These are phyloP conservation scores for Stemphylium lycopersici DNA, from an alignment of 2,329 filamentous ascomycete species.

Conservation along the genomic window DNA sequence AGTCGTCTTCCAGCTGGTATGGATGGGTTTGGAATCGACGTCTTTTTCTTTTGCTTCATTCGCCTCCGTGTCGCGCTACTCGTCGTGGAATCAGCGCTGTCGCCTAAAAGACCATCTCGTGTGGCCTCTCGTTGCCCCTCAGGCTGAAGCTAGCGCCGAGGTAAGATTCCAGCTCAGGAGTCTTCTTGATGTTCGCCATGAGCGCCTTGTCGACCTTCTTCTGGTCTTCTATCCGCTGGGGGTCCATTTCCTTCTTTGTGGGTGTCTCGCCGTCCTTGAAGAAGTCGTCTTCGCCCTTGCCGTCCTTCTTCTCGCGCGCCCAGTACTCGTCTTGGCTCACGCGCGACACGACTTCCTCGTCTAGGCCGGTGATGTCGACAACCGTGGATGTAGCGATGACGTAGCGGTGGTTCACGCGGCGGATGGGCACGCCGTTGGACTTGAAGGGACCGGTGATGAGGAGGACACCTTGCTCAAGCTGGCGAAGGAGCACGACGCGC, in stretches of 20 bases:
- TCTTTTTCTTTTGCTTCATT: background rate
- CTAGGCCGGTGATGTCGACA: conserved; percentile 82
- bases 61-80: too few species aligned
- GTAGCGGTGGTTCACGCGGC: conserved; percentile 89
- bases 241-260: conserved; percentile 90
- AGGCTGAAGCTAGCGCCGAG: conserved; percentile 94
- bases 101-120: conserved; percentile 94
- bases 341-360: conserved; percentile 74
- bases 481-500: conserved; percentile 97
- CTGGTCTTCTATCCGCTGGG: conserved; percentile 92
- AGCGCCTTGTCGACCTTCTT: conserved; percentile 97
- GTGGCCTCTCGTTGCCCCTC: conserved; percentile 97
- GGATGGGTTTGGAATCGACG: background rate
- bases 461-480: conserved; percentile 93
- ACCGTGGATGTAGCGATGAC: conserved; percentile 88
- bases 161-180: conserved; percentile 88
- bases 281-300: conserved; percentile 96
- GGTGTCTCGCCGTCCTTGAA: conserved; percentile 96
- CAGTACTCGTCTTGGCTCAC: conserved; percentile 86
- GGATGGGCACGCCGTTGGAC: conserved; percentile 97
- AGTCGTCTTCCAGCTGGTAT: background rate
- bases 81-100: background rate
- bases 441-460: conserved; percentile 99
- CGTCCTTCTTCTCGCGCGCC: conserved; percentile 88
- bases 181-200: conserved; percentile 95